Conservation (phyloP, 805 yeast species). For the Vanderwaltozyma verrucispora region DNA sequence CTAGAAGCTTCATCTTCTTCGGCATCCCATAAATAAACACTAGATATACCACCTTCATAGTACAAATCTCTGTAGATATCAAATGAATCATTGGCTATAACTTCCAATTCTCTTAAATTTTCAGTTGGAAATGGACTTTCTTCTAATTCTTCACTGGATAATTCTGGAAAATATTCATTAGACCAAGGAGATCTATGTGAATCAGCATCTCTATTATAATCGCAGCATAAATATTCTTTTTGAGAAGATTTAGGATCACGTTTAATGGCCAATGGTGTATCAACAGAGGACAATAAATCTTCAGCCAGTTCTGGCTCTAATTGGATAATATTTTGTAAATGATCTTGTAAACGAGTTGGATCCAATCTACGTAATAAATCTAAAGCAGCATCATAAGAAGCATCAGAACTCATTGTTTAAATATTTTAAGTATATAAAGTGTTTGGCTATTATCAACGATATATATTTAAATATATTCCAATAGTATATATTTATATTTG, state of each 20-base stretch:
- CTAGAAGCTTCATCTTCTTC: slow-evolving; percentile 37
- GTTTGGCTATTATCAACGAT: too few relatives aligned
- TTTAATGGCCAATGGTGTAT: slow-evolving; percentile 52
- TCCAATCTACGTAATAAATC: slow-evolving; percentile 68
- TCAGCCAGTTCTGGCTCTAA: slow-evolving; percentile 65
- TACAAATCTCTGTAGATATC: slow-evolving; percentile 88
- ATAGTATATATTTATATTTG: too few relatives aligned
- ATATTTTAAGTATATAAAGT: too few relatives aligned
- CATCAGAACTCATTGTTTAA: slow-evolving; percentile 2
- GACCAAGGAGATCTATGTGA: slow-evolving; percentile 88
- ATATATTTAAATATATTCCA: too few relatives aligned
- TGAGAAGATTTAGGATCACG: slow-evolving; percentile 29
- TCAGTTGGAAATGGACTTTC: slow-evolving; percentile 72
- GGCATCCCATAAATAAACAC: slow-evolving; percentile 88
- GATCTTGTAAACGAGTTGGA: slow-evolving; percentile 46
- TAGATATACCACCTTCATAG: slow-evolving; percentile 88
- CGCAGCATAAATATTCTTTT: slow-evolving; percentile 73
- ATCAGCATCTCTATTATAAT: slow-evolving; percentile 92
- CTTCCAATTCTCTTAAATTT: slow-evolving; percentile 61
- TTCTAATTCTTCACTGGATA: slow-evolving; percentile 37
- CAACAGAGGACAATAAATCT: slow-evolving; percentile 78
- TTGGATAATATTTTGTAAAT: slow-evolving; percentile 35
- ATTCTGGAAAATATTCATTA: slow-evolving; percentile 43
- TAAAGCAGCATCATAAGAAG: slow-evolving; percentile 56
- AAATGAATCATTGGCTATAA: slow-evolving; percentile 78